Evolutionary conservation across 169 alveolate genomes (phyloP).

Genomic region (Blepharisma undulans): DNA sequence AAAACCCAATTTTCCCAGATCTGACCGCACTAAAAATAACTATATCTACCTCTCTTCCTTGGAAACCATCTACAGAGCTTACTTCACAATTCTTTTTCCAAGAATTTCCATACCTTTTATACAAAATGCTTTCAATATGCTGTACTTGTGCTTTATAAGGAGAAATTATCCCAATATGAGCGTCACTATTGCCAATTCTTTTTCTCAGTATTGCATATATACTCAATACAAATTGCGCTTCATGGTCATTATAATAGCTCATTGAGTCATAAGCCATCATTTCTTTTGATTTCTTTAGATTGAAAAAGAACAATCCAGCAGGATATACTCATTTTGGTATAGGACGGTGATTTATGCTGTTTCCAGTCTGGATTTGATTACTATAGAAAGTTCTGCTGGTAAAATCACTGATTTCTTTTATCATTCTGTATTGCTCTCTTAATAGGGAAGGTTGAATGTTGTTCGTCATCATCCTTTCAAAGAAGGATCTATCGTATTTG

Average conservation of each 20-base stretch:
- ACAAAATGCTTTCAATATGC: slow-evolving; percentile 42
- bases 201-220: slow-evolving; percentile 88
- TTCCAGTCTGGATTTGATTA: slow-evolving; percentile 88
- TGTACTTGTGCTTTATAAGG: slow-evolving; percentile 93
- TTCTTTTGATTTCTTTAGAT: slow-evolving; percentile 83
- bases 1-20: slow-evolving; percentile 88
- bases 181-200: slow-evolving; percentile 78
- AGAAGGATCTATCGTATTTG: slow-evolving; percentile 62
- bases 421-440: slow-evolving; percentile 95
- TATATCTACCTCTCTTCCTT: slow-evolving; percentile 93
- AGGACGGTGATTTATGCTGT: slow-evolving; percentile 30
- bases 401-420: slow-evolving; percentile 92
- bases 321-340: slow-evolving; percentile 83
- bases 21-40: slow-evolving; percentile 93
- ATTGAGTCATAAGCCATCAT: slow-evolving; percentile 85
- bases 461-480: slow-evolving; percentile 67
- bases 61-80: slow-evolving; percentile 93
- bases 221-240: slow-evolving; percentile 82
- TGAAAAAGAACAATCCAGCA: slow-evolving; percentile 84
- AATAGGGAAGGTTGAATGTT: slow-evolving; percentile 81
- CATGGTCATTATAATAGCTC: slow-evolving; percentile 60
- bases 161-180: slow-evolving; percentile 93
- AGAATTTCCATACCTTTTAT: slow-evolving; percentile 65
- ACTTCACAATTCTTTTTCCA: slow-evolving; percentile 73
- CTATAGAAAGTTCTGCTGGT: slow-evolving; percentile 93